These are phyloP conservation scores for Limnanthes douglasii DNA, from an alignment of 345 rosid species.

Conservation along the genomic window DNA sequence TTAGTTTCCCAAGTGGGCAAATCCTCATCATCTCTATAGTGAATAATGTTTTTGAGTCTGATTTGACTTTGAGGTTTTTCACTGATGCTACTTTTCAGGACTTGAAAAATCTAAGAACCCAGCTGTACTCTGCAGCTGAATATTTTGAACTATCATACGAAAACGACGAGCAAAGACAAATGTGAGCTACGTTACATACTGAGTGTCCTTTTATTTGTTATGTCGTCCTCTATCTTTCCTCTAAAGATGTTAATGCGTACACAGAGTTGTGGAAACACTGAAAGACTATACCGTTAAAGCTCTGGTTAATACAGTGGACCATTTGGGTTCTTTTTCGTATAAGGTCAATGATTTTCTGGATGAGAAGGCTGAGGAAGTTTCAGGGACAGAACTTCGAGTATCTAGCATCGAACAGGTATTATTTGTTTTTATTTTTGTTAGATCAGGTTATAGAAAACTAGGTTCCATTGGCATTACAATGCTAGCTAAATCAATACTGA, in stretches of 20 bases:
- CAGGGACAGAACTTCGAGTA: conserved; percentile 57
- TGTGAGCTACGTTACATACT: conserved; percentile 30
- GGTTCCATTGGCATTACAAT: too few species aligned
- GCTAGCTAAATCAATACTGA: too few species aligned
- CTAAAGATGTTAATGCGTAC: conserved; percentile 3
- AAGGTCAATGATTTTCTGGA: conserved; percentile 77
- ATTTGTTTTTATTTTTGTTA: too few species aligned
- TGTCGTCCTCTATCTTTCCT: too few species aligned
- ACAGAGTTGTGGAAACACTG: conserved; percentile 85
- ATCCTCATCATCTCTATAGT: too few species aligned
- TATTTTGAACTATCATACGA: conserved; percentile 80
- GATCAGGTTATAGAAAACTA: too few species aligned
- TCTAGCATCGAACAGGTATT: conserved; percentile 82
- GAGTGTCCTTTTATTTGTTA: too few species aligned
- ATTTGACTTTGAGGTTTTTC: too few species aligned
- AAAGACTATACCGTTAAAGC: conserved; percentile 89
- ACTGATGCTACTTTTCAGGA: conserved; percentile 47
- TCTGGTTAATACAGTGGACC: conserved; percentile 88
- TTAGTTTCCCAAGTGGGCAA: too few species aligned
- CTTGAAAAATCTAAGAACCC: conserved; percentile 72
- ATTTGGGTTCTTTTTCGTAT: conserved; percentile 82
- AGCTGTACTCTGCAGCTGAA: conserved; percentile 88
- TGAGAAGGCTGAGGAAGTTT: conserved; percentile 77
- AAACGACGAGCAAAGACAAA: conserved; percentile 67
- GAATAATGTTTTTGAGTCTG: too few species aligned